Conservation (phyloP, 345 rosid genomes). For the Gossypium stocksii region DNA sequence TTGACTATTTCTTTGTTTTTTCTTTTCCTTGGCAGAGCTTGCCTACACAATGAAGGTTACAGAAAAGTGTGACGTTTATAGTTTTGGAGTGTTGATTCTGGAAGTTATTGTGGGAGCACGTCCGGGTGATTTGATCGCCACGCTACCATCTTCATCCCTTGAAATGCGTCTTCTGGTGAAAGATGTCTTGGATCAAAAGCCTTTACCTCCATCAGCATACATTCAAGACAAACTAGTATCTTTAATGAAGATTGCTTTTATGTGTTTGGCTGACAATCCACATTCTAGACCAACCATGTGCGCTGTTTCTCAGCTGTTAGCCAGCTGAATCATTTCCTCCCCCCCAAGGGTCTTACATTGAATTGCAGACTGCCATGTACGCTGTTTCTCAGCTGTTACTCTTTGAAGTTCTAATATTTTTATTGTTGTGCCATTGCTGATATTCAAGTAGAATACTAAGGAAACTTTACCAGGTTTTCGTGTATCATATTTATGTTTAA, state of each 20-base stretch:
- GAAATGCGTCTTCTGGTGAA: not conserved
- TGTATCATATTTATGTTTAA: too few relatives aligned
- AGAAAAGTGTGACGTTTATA: not conserved
- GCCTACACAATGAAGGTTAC: not conserved
- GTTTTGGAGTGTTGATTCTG: not conserved
- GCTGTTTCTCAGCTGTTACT: too few relatives aligned
- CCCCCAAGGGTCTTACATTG: not conserved
- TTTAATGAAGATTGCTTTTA: not conserved
- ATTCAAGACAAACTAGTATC: not conserved
- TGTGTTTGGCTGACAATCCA: not conserved
- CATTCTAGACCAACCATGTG: constrained; percentile 3
- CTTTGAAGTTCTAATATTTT: too few relatives aligned
- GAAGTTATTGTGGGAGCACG: not conserved
- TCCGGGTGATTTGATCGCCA: not conserved
- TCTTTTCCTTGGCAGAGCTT: not conserved
- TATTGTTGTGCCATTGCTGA: too few relatives aligned
- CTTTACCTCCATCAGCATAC: not conserved
- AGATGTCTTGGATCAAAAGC: not conserved
- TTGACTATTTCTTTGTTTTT: not conserved
- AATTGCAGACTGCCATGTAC: too few relatives aligned
- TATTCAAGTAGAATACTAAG: too few relatives aligned
- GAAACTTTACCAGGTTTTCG: too few relatives aligned
- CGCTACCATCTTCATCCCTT: not conserved
- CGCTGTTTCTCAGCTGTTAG: not conserved
- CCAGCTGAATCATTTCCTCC: not conserved